These are phyloP conservation scores for Hordeum pubiflorum DNA, from an alignment of 202 grass and related monocot species.

Conservation along the genomic window DNA sequence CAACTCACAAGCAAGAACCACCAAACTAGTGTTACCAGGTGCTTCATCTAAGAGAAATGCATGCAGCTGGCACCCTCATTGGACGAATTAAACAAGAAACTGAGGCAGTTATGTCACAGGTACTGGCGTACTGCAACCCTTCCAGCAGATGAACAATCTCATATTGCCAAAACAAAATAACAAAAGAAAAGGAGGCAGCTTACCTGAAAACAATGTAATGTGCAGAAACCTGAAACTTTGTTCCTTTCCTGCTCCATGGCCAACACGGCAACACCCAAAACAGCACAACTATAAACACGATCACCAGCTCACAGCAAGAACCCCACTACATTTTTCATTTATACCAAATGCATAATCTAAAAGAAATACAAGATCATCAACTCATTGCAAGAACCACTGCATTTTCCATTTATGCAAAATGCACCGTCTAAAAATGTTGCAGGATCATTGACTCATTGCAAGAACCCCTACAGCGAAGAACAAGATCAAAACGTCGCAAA, in stretches of 20 bases:
- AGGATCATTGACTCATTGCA: neutral
- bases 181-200: neutral
- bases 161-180: neutral
- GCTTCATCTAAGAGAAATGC: too few relatives aligned
- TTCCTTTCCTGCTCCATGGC: neutral
- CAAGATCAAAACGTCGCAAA: neutral
- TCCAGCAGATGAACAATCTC: neutral
- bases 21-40: too few relatives aligned
- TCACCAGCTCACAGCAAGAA: neutral
- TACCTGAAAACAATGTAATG: neutral
- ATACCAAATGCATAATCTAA: neutral
- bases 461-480: neutral
- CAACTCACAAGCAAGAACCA: too few relatives aligned
- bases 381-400: neutral
- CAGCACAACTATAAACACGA: too few relatives aligned
- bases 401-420: neutral
- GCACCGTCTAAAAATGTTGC: neutral
- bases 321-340: neutral
- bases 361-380: neutral
- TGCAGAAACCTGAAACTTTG: neutral
- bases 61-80: too few relatives aligned
- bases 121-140: neutral
- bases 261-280: neutral
- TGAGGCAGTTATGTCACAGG: neutral
- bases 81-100: too few relatives aligned